phyloP scores from a whole-genome alignment of 108 stramenopile genomes.

The Epithemia pelagica region DNA sequence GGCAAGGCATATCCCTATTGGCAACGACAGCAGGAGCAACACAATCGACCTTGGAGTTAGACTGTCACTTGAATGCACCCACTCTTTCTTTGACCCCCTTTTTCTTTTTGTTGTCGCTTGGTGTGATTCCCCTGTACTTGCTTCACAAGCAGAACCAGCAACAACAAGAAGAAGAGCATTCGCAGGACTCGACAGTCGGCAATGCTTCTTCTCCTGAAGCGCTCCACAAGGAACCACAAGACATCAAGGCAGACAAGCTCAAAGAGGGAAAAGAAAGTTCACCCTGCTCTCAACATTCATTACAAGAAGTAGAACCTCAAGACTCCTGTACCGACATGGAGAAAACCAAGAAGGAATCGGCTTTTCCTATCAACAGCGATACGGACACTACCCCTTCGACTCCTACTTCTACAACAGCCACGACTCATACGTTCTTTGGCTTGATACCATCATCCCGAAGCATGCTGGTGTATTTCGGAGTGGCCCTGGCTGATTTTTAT shows the following conservation, averaged over 20 bases:
- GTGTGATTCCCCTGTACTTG: constrained; percentile 21
- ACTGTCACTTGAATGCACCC: constrained; percentile 36
- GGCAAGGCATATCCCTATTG: constrained; percentile 43
- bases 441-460: constrained; percentile 31
- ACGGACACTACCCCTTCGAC: too few species aligned
- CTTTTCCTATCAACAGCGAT: not conserved
- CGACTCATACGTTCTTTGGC: too few species aligned
- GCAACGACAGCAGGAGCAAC: constrained; percentile 48
- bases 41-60: constrained; percentile 41
- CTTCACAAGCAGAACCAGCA: not conserved
- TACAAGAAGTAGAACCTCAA: not conserved
- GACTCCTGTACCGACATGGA: not conserved
- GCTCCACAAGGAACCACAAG: too few species aligned
- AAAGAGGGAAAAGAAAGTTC: constrained; percentile 6
- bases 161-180: constrained; percentile 2
- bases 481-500: constrained; percentile 85
- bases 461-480: constrained; percentile 40
- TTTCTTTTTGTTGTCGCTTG: constrained; percentile 41
- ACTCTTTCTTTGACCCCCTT: constrained; percentile 34
- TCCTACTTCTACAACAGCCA: too few species aligned
- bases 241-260: too few species aligned
- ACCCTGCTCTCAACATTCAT: constrained; percentile 8
- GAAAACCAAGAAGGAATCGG: not conserved
- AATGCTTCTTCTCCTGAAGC: too few species aligned
- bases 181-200: too few species aligned